Evolutionary conservation across 164 flowering plant species (phyloP).

Genomic region (Umbellularia californica): DNA sequence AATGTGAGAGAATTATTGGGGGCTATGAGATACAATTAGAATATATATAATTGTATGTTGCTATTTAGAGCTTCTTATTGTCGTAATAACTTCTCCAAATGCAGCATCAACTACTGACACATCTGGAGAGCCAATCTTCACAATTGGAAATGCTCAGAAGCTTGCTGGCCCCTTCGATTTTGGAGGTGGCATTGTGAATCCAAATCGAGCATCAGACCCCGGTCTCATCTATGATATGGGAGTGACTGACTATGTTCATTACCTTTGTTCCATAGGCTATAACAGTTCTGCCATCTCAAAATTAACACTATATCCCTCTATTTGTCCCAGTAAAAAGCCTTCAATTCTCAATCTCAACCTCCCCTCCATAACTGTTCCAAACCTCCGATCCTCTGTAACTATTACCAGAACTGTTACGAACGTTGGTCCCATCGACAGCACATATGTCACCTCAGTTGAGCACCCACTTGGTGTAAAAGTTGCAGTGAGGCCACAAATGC

Average conservation of each 20-base stretch:
- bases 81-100: background rate
- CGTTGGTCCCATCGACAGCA: slow-evolving; percentile 33
- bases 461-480: slow-evolving; percentile 42
- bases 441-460: slow-evolving; percentile 26
- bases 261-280: slow-evolving; percentile 40
- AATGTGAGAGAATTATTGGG: too few relatives aligned
- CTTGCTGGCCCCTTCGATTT: slow-evolving; percentile 29
- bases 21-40: too few relatives aligned
- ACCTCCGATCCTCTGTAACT: slow-evolving; percentile 24
- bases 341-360: slow-evolving; percentile 32
- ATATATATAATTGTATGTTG: too few relatives aligned
- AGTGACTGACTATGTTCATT: slow-evolving; percentile 26
- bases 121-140: background rate
- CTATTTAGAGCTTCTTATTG: too few relatives aligned
- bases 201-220: slow-evolving; percentile 43
- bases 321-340: slow-evolving; percentile 12
- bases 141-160: slow-evolving; percentile 1
- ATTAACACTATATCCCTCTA: slow-evolving; percentile 12
- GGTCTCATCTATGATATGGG: slow-evolving; percentile 36
- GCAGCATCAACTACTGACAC: background rate
- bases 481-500: slow-evolving; percentile 22
- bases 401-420: slow-evolving; percentile 41
- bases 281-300: slow-evolving; percentile 16
- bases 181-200: slow-evolving; percentile 42
- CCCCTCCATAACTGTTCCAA: slow-evolving; percentile 45